Evolutionary conservation across 2,329 filamentous ascomycete genomes (phyloP).

Genomic region (Alternaria sp.): DNA sequence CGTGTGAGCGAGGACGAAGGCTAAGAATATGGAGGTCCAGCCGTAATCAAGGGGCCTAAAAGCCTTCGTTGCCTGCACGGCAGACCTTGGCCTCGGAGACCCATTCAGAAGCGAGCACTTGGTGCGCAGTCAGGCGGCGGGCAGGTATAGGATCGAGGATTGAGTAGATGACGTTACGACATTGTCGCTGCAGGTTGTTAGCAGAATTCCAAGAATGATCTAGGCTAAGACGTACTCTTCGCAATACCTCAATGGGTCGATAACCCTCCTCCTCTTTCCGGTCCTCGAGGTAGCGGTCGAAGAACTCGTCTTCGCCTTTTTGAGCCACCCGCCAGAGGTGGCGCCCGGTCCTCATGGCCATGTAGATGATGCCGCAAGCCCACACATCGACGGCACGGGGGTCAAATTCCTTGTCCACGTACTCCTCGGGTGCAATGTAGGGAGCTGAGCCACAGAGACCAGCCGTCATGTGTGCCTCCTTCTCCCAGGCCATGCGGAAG

Average conservation of each 20-base stretch:
- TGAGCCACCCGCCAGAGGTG: conserved; percentile 97
- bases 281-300: conserved; percentile 90
- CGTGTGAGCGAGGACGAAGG: conserved; percentile 7
- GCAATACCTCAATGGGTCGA: conserved; percentile 91
- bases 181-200: conserved; percentile 73
- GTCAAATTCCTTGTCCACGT: conserved; percentile 93
- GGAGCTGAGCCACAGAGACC: conserved; percentile 95
- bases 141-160: conserved; percentile 94
- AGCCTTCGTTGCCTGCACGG: conserved; percentile 93
- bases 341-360: conserved; percentile 97
- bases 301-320: conserved; percentile 97
- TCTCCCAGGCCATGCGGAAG: conserved; percentile 99
- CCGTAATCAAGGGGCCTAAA: conserved; percentile 58
- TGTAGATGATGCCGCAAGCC: conserved; percentile 99
- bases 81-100: conserved; percentile 96
- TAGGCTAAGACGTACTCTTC: conserved; percentile 72
- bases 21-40: conserved; percentile 15
- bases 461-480: conserved; percentile 96
- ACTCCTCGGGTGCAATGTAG: conserved; percentile 97
- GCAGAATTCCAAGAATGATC: not conserved
- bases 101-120: conserved; percentile 98
- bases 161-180: conserved; percentile 98
- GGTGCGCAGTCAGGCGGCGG: conserved; percentile 91
- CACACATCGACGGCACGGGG: conserved; percentile 97
- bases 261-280: conserved; percentile 95